A percentile compares a stretch with the other conserved stretches of the same genome.
phyloP scores from a whole-genome alignment of 345 rosid species.

The Salix exigua region DNA sequence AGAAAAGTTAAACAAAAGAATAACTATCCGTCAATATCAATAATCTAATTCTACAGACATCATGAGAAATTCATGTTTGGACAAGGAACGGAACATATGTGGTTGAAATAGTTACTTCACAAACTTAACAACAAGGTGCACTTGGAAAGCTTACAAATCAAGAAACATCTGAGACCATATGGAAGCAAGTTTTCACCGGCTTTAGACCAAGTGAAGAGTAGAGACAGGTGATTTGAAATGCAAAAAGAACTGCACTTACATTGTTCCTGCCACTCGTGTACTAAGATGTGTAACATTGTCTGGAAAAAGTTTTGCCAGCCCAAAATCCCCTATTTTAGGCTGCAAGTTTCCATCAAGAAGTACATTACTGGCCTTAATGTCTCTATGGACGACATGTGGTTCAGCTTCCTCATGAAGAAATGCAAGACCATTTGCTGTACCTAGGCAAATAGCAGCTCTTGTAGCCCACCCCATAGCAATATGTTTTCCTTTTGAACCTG shows the following conservation, averaged over 20 bases:
- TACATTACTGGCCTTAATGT: conserved; percentile 75
- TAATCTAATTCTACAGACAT: not conserved
- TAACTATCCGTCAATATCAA: not conserved
- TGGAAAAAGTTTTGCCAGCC: conserved; percentile 73
- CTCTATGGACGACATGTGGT: conserved; percentile 68
- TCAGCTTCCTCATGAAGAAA: conserved; percentile 66
- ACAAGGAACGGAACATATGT: not conserved
- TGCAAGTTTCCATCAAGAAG: conserved; percentile 54
- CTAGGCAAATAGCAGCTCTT: conserved; percentile 57
- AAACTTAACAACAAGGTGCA: not conserved
- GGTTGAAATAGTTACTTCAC: not conserved
- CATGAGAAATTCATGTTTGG: not conserved
- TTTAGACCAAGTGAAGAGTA: not conserved
- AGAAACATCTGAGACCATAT: not conserved
- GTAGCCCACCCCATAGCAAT: conserved; percentile 51
- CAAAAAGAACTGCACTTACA: conserved; percentile 40
- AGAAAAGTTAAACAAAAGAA: not conserved
- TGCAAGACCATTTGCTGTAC: conserved; percentile 61
- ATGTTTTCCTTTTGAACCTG: conserved; percentile 55
- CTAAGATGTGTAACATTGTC: conserved; percentile 70
- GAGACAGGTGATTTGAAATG: conserved; percentile 1
- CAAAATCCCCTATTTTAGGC: conserved; percentile 77
- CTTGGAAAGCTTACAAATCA: not conserved
- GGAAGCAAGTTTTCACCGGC: not conserved
- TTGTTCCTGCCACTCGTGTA: conserved; percentile 77